These are phyloP conservation scores for Rickenella mellea DNA, from an alignment of 768 basidiomycete species.

Conservation along the genomic window DNA sequence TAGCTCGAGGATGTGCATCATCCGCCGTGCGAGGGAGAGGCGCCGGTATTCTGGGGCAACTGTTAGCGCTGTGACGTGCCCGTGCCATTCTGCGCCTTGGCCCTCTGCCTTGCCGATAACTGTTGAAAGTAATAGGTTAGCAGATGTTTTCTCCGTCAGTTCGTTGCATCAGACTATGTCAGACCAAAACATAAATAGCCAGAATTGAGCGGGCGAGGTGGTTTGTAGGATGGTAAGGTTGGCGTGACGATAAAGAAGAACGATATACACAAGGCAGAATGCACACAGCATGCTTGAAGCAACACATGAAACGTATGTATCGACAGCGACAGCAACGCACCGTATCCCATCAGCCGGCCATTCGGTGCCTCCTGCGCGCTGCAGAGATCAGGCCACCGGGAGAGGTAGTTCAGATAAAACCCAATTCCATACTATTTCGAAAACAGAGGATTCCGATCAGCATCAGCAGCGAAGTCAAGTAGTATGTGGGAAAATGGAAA, in stretches of 20 bases:
- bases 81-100: slow-evolving; percentile 66
- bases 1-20: slow-evolving; percentile 81
- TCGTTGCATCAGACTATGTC: slow-evolving; percentile 3
- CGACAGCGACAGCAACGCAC: slow-evolving; percentile 33
- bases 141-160: background rate
- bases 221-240: too few relatives aligned
- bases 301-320: too few relatives aligned
- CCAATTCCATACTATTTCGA: slow-evolving; percentile 67
- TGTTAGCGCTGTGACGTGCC: slow-evolving; percentile 91
- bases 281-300: too few relatives aligned
- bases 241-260: too few relatives aligned
- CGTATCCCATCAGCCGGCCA: slow-evolving; percentile 87
- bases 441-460: too few relatives aligned
- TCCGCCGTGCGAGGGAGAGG: slow-evolving; percentile 73
- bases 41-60: slow-evolving; percentile 92
- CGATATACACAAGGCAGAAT: too few relatives aligned
- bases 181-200: too few relatives aligned
- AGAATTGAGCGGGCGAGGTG: too few relatives aligned
- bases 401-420: slow-evolving; percentile 84
- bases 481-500: background rate
- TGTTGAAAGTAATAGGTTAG: slow-evolving; percentile 21
- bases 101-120: slow-evolving; percentile 96
- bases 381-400: slow-evolving; percentile 89
- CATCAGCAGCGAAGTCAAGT: background rate
- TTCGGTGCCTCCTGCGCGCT: slow-evolving; percentile 73